Evolutionary conservation across 345 rosid species (phyloP).

Genomic region (Hibiscus mutabilis): DNA sequence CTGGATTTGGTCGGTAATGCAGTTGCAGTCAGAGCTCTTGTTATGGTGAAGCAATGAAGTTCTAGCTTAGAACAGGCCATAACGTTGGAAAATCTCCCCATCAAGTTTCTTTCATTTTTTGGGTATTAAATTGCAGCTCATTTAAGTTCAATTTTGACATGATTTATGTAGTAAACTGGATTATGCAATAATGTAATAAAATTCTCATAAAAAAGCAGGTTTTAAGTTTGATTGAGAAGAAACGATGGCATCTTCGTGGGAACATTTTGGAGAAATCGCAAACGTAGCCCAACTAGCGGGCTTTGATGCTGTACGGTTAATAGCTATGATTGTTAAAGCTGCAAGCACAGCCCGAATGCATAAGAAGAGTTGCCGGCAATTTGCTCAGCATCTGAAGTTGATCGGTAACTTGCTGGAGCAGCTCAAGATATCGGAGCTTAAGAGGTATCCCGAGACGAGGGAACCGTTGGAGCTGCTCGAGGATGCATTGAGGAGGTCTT

Average conservation of each 20-base stretch:
- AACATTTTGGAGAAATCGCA: constrained; percentile 71
- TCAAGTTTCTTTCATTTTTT: background rate
- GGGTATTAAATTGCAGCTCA: background rate
- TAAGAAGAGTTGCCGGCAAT: constrained; percentile 89
- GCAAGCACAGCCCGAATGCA: constrained; percentile 90
- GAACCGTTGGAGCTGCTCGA: constrained; percentile 97
- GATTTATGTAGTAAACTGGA: constrained; percentile 58
- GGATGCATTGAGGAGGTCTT: constrained; percentile 85
- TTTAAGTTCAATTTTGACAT: background rate
- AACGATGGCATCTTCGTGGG: constrained; percentile 69
- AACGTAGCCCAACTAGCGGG: constrained; percentile 78
- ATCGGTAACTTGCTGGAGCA: constrained; percentile 84
- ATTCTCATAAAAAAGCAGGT: constrained; percentile 58
- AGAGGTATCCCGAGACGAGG: constrained; percentile 86
- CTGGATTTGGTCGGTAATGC: background rate
- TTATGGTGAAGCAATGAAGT: background rate
- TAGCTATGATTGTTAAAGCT: constrained; percentile 79
- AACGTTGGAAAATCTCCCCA: background rate
- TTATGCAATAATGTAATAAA: constrained; percentile 59
- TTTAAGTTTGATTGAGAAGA: constrained; percentile 8
- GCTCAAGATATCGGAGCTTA: constrained; percentile 86
- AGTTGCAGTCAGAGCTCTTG: background rate
- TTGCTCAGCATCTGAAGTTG: constrained; percentile 89
- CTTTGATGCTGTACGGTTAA: constrained; percentile 70
- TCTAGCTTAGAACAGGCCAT: constrained; percentile 18